Base-by-base conservation (phyloP, 2,329 filamentous ascomycete genomes). In the Penicillium sp. region DNA sequence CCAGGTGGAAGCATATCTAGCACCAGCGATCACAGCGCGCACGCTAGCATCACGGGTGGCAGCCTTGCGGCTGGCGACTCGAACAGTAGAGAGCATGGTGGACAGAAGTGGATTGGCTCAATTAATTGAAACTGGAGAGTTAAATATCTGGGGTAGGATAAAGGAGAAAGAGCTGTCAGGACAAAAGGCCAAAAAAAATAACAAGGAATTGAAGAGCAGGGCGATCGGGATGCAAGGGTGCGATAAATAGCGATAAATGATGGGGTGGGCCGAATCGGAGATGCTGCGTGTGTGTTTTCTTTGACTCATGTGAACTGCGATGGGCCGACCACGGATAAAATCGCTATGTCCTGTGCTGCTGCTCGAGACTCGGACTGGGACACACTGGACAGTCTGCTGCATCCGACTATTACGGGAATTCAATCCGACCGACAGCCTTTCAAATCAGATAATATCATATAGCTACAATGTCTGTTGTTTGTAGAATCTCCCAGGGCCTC, bases 1-100 rank as follows among this genome's bases (percentile, higher is more conserved):
- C 93, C 94, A 98, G 70, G 91, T 91, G 64, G 93, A 97, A 70
- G 87, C 89, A 72, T 89, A 86, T 75, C 86, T 83, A 67, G 82
- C 77, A 69, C 81, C 81, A 62, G 75, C 71, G 61, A 77, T 62
- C 26, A 78, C 68, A 62, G 73, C 70, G 67, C 78, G 77, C 70
- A 77, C 62, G 67, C 71, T 72, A 64, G 75, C 74, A 69, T 79
- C 72, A 67, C 74, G 76, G 68, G 72, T 69, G 62, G 70, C 76
- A 73, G 76, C 75, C 67, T 73, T 74, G 55, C 78, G 79, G 71
- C 77, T 75, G 69, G 77, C 75, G 59, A 81, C 70, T 75, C 79
- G 75, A 58, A 81, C 69, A 64, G 80, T 79, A 68, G 81, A 82
- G 64, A 83, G 70, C 81, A 83, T 83, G 62, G 58, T 53, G 48